phyloP scores from a whole-genome alignment of 805 yeast genomes.

The Myxozyma nipponensis region DNA sequence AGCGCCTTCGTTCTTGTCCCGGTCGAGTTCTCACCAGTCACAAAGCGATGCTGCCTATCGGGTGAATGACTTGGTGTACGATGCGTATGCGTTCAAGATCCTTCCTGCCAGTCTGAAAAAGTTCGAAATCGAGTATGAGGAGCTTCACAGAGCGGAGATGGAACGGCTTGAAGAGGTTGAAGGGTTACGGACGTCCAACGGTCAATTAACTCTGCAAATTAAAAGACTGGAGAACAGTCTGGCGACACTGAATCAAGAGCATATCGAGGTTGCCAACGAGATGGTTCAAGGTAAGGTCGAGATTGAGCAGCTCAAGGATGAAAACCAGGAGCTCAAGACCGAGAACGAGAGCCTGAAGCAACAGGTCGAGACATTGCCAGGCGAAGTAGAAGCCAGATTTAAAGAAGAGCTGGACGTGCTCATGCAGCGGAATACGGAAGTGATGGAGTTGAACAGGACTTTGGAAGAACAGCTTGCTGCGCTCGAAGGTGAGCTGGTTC shows the following conservation, averaged over 20 bases:
- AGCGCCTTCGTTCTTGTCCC: constrained; percentile 3
- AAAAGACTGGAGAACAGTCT: constrained; percentile 67
- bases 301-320: constrained; percentile 71
- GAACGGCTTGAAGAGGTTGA: constrained; percentile 64
- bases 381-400: constrained; percentile 36
- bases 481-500: constrained; percentile 43
- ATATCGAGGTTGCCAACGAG: constrained; percentile 79
- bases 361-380: constrained; percentile 22
- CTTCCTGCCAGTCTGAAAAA: constrained; percentile 68
- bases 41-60: constrained; percentile 43
- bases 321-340: constrained; percentile 56
- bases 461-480: constrained; percentile 51
- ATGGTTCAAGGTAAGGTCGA: constrained; percentile 75
- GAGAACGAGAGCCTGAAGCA: constrained; percentile 49
- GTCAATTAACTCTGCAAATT: constrained; percentile 67
- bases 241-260: constrained; percentile 71
- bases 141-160: constrained; percentile 63
- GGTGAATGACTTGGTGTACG: constrained; percentile 70
- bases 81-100: constrained; percentile 69
- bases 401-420: constrained; percentile 52
- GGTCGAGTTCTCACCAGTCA: constrained; percentile 1
- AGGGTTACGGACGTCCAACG: constrained; percentile 58
- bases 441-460: constrained; percentile 58
- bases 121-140: constrained; percentile 70
- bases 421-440: constrained; percentile 59